Evolutionary conservation across 352 stramenopile genomes (phyloP).

Genomic region (Globisporangium emineosum): DNA sequence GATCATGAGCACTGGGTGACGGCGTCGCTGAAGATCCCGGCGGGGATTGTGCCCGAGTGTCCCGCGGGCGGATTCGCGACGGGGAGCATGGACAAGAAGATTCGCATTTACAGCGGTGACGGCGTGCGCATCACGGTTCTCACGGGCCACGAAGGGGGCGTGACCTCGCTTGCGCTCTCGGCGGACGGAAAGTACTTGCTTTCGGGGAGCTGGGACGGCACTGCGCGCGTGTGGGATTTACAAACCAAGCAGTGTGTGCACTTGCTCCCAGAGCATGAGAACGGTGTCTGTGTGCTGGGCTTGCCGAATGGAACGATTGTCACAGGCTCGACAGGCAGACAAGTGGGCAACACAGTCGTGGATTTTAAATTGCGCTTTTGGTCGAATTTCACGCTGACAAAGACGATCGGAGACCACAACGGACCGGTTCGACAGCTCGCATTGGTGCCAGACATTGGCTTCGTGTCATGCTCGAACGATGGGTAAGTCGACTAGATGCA

Average conservation of each 20-base stretch:
- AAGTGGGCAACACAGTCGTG: conserved; percentile 72
- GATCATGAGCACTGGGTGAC: conserved; percentile 87
- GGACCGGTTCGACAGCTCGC: conserved; percentile 74
- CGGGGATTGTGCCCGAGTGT: conserved; percentile 20
- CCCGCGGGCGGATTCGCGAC: conserved; percentile 58
- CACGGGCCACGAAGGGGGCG: conserved; percentile 63
- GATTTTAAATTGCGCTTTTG: conserved; percentile 83
- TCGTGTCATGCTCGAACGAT: conserved; percentile 85
- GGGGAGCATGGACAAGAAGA: conserved; percentile 76
- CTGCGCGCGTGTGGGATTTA: conserved; percentile 71
- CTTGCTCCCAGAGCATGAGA: conserved; percentile 66
- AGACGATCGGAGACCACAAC: conserved; percentile 59
- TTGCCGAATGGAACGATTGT: conserved; percentile 60
- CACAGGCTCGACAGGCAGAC: conserved; percentile 71
- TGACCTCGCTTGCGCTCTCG: conserved; percentile 66
- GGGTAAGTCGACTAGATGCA: conserved; percentile 27
- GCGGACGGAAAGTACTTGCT: conserved; percentile 42
- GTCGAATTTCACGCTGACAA: conserved; percentile 44
- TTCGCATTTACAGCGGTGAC: conserved; percentile 62
- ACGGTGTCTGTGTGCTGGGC: conserved; percentile 77
- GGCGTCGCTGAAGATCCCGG: conserved; percentile 39
- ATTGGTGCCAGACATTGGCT: conserved; percentile 61
- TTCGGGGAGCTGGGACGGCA: conserved; percentile 83
- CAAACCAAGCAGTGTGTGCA: conserved; percentile 47
- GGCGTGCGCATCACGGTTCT: conserved; percentile 41